Conservation (phyloP, 129 eudicot species). For the Oenanthe sinensis region DNA sequence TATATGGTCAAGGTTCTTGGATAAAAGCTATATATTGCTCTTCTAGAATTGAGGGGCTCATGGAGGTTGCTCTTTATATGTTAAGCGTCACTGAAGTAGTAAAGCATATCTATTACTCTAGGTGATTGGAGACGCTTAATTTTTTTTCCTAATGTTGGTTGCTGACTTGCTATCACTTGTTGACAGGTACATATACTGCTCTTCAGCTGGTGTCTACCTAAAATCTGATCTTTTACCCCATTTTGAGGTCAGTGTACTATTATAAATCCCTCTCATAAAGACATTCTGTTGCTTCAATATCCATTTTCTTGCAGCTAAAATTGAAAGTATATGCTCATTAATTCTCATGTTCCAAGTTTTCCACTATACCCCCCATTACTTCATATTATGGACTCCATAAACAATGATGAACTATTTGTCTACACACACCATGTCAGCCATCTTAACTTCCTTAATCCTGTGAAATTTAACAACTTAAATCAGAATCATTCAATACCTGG, state of each 20-base stretch:
- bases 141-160: not conserved
- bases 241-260: conserved; percentile 54
- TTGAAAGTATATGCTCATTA: not conserved
- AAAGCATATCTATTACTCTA: not conserved
- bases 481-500: not conserved
- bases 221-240: conserved; percentile 88
- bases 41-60: not conserved
- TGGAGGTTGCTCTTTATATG: not conserved
- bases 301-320: not conserved
- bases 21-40: not conserved
- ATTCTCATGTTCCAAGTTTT: not conserved
- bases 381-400: too few species aligned
- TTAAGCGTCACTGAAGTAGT: not conserved
- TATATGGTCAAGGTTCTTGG: not conserved
- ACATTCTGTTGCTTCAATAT: not conserved
- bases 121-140: not conserved
- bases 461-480: not conserved
- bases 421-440: not conserved
- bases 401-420: not conserved
- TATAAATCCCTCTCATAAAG: not conserved
- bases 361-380: not conserved
- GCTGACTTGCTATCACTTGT: conserved; percentile 1
- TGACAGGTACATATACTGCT: conserved; percentile 92
- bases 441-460: not conserved
- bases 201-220: conserved; percentile 97